These are phyloP conservation scores for Tubosaeta sp. DNA, from an alignment of 768 basidiomycete genomes.

Conservation along the genomic window DNA sequence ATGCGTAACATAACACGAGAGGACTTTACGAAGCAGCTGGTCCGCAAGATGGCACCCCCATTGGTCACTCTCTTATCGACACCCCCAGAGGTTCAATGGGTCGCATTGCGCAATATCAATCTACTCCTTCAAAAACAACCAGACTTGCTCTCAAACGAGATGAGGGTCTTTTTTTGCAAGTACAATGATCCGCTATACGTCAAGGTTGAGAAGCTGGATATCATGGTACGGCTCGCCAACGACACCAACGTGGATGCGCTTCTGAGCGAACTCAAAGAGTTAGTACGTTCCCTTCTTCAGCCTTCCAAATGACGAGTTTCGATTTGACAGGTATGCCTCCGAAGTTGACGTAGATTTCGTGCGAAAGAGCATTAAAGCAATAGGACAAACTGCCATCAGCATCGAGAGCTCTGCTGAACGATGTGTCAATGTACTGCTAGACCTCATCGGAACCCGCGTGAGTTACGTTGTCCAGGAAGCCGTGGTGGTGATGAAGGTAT, in stretches of 20 bases:
- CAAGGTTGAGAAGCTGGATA: conserved; percentile 97
- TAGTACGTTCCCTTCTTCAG: too few species aligned
- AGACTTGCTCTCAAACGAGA: conserved; percentile 89
- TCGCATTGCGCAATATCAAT: conserved; percentile 94
- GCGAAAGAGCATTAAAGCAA: conserved; percentile 88
- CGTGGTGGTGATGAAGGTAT: conserved; percentile 97
- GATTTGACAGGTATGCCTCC: conserved; percentile 71
- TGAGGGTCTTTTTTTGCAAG: conserved; percentile 99
- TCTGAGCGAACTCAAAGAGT: conserved; percentile 95
- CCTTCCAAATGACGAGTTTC: conserved; percentile 2
- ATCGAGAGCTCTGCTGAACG: conserved; percentile 90
- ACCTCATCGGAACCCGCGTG: conserved; percentile 88
- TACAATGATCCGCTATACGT: conserved; percentile 99
- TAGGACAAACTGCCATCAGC: conserved; percentile 94
- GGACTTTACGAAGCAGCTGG: conserved; percentile 77
- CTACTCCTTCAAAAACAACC: conserved; percentile 91
- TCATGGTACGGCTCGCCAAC: conserved; percentile 90
- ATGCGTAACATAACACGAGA: conserved; percentile 79
- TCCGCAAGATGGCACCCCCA: conserved; percentile 97
- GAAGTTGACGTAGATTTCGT: conserved; percentile 99
- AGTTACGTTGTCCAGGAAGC: conserved; percentile 99
- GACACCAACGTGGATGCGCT: conserved; percentile 94
- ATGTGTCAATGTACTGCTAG: conserved; percentile 91
- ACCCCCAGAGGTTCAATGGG: conserved; percentile 98
- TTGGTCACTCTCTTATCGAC: conserved; percentile 93